Base-by-base conservation (phyloP, 768 basidiomycete genomes). In the Ramaria sp. region DNA sequence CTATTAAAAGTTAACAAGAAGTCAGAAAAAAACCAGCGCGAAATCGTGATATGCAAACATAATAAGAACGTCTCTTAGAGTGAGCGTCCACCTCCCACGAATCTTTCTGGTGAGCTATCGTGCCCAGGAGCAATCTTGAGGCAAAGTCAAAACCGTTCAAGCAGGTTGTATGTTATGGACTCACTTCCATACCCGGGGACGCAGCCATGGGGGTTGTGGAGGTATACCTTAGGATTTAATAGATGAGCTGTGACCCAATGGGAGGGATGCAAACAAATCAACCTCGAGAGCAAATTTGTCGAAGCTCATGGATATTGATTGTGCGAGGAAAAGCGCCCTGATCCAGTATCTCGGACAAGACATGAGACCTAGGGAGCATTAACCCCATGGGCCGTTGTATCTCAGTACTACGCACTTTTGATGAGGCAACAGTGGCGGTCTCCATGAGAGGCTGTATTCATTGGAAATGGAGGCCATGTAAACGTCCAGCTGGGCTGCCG, bases 101-200 rank as follows among this genome's bases (percentile, higher is more conserved):
- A 4, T 75, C 63, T 65, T 85, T 87, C 49, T 76, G 65, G 1
- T 70, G 64, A 0, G 87, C 79, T 33, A 88, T 71, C 3, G 78
- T 76, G 22, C 83, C 83, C 53, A 89, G 73, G 51, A 88, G 70
- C 30, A 89, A 63, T 63, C 84, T 87, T 31, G 0, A 20, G 52
- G 47, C 37, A 60, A 54, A 60, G 42, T 58, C n/a, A 45, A 30
- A 30, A 58, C 55, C 31, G 13, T 22, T 11, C 49, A 19, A 39
- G 22, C 34, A 45, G 42, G 11, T 27, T 7, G 13, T 43, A n/a
- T 39, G 6, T 24, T 70, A 15, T 39, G 7, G 31, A 70, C 82
- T 66, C 60, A 86, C 88, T 80, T 86, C 88, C 88, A 90, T 63
- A 86, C 74, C 43, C 84, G 76, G 30, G 87, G 84, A 42, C 88